These are phyloP conservation scores for Caryocar brasiliense DNA, from an alignment of 441 rosid genomes.

Conservation along the genomic window DNA sequence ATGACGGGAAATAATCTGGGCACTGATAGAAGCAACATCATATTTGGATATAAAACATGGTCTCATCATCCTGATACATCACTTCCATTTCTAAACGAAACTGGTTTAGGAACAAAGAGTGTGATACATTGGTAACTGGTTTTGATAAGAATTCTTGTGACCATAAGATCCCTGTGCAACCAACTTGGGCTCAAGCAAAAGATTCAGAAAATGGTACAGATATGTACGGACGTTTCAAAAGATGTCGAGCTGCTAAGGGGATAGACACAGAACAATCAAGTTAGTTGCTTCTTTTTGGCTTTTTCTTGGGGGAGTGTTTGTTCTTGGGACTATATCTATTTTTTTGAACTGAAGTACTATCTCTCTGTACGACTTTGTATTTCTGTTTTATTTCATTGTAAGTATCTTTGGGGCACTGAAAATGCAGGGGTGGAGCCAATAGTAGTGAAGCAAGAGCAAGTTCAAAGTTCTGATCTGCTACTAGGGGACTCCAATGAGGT, in stretches of 20 bases:
- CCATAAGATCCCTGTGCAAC: conserved; percentile 2
- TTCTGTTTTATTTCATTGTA: too few species aligned
- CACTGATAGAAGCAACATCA: background rate
- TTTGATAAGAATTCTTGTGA: background rate
- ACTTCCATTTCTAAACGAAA: background rate
- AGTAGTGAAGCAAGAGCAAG: too few species aligned
- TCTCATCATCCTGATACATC: background rate
- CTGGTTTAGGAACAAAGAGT: background rate
- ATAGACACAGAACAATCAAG: conserved; percentile 1
- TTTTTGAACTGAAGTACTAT: background rate
- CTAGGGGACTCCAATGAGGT: too few species aligned
- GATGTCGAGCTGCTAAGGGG: background rate
- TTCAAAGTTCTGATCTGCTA: too few species aligned
- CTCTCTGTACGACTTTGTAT: background rate
- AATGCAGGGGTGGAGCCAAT: too few species aligned
- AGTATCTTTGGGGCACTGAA: too few species aligned
- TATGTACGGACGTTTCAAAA: background rate
- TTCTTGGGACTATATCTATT: background rate
- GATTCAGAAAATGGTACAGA: background rate
- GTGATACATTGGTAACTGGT: background rate
- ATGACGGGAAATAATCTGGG: background rate
- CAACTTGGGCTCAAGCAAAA: background rate
- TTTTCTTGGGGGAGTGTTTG: background rate
- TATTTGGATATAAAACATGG: background rate
- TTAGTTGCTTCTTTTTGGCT: background rate